Evolutionary conservation across 2,329 filamentous ascomycete genomes (phyloP).

Genomic region (Apiospora phragmitis): DNA sequence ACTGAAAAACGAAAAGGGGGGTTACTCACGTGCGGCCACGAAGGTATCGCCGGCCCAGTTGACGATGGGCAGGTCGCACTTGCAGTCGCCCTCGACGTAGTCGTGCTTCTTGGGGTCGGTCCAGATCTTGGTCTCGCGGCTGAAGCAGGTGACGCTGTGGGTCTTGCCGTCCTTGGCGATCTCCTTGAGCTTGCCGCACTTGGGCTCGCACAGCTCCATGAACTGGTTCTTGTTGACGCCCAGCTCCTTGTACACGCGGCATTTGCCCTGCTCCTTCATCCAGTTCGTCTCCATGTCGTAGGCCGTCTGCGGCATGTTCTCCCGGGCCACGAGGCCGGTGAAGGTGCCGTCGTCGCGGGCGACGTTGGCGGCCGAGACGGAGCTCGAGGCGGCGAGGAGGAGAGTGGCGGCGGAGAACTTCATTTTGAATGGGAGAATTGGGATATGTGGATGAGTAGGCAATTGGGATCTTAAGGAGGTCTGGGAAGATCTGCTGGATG

Average conservation of each 20-base stretch:
- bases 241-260: background rate
- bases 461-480: background rate
- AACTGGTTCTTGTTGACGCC: background rate
- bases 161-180: constrained; percentile 4
- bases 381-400: background rate
- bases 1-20: background rate
- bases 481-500: background rate
- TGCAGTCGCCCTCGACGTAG: background rate
- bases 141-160: constrained; percentile 1
- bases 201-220: constrained; percentile 1
- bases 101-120: constrained; percentile 6
- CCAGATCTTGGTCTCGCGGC: background rate
- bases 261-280: background rate
- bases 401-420: background rate
- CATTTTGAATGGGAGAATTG: background rate
- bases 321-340: background rate
- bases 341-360: background rate
- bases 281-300: background rate
- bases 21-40: background rate
- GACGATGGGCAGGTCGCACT: background rate
- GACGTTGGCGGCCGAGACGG: background rate
- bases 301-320: background rate
- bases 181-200: constrained; percentile 8
- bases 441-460: background rate
- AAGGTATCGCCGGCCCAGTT: background rate